These are phyloP conservation scores for Penicillium sp. DNA, from an alignment of 2,329 filamentous ascomycete species.

Conservation along the genomic window DNA sequence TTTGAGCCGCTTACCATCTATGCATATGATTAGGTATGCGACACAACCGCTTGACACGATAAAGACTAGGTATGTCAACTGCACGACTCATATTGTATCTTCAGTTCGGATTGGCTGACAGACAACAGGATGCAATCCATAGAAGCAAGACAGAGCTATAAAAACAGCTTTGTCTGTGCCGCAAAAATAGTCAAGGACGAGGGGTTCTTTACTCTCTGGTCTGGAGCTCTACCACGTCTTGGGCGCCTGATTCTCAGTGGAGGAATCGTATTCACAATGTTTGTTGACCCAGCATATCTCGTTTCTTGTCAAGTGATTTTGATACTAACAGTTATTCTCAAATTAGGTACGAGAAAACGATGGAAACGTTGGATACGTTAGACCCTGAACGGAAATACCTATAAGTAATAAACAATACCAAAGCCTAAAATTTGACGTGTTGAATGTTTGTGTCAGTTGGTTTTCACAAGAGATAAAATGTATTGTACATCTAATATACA, in stretches of 20 bases:
- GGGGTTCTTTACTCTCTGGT: conserved; percentile 88
- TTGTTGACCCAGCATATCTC: conserved; percentile 16
- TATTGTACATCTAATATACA: conserved; percentile 14
- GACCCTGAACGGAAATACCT: conserved; percentile 85
- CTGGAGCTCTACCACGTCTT: conserved; percentile 80
- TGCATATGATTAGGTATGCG: conserved; percentile 37
- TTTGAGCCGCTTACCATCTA: neutral
- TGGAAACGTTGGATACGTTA: conserved; percentile 73
- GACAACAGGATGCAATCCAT: conserved; percentile 81
- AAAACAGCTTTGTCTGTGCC: conserved; percentile 82
- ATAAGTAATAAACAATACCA: conserved; percentile 35
- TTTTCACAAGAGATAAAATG: conserved; percentile 5
- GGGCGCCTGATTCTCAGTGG: conserved; percentile 84
- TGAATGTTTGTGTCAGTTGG: neutral
- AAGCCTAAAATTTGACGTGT: neutral
- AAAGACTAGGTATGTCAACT: conserved; percentile 64
- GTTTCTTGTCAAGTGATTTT: conserved; percentile 10
- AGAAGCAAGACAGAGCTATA: conserved; percentile 74
- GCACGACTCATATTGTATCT: neutral
- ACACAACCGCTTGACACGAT: conserved; percentile 80
- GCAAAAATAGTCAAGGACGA: conserved; percentile 82
- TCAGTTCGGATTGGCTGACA: conserved; percentile 17
- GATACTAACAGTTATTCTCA: conserved; percentile 2
- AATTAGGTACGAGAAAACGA: conserved; percentile 80
- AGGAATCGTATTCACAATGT: conserved; percentile 96